Percentiles rank a stretch among this genome's conserved stretches.
These are phyloP conservation scores for Candida easanensis DNA, from an alignment of 805 yeast genomes.

Conservation along the genomic window DNA sequence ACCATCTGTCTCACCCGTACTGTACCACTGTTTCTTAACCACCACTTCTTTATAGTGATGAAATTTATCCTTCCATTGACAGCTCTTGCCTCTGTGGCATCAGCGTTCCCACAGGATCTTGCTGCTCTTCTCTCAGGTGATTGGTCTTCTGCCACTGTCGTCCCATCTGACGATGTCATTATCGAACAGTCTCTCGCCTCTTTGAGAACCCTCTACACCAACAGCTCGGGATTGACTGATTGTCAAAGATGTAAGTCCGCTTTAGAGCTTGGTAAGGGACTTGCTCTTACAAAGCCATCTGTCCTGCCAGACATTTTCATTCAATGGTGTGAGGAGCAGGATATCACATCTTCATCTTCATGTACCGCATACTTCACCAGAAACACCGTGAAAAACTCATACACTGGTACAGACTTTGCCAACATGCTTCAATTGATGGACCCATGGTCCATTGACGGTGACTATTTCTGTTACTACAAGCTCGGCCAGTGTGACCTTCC, in stretches of 20 bases:
- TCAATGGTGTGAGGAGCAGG: constrained; percentile 41
- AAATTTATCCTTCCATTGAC: constrained; percentile 3
- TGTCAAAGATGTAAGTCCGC: constrained; percentile 37
- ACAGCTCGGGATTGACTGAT: constrained; percentile 13
- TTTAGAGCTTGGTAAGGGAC: constrained; percentile 35
- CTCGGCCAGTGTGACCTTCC: constrained; percentile 53
- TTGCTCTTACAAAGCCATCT: constrained; percentile 39
- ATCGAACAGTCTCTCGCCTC: constrained; percentile 14
- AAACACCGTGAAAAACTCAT: constrained; percentile 35
- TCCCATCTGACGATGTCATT: constrained; percentile 14
- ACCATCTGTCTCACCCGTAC: too few species aligned
- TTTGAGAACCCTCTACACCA: constrained; percentile 18
- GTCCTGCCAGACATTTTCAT: constrained; percentile 39
- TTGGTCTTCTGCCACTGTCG: constrained; percentile 13
- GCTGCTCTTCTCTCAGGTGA: constrained; percentile 5
- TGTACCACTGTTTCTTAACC: too few species aligned
- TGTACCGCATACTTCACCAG: constrained; percentile 36
- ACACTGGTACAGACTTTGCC: constrained; percentile 46
- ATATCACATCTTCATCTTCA: constrained; percentile 22
- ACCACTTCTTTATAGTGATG: too few species aligned
- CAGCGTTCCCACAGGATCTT: constrained; percentile 14
- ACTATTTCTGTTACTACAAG: constrained; percentile 57
- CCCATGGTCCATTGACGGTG: constrained; percentile 52
- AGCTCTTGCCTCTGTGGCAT: constrained; percentile 2
- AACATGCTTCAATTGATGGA: constrained; percentile 50